Evolutionary conservation across 129 eudicot species (phyloP).

Genomic region (Lonicera japonica): DNA sequence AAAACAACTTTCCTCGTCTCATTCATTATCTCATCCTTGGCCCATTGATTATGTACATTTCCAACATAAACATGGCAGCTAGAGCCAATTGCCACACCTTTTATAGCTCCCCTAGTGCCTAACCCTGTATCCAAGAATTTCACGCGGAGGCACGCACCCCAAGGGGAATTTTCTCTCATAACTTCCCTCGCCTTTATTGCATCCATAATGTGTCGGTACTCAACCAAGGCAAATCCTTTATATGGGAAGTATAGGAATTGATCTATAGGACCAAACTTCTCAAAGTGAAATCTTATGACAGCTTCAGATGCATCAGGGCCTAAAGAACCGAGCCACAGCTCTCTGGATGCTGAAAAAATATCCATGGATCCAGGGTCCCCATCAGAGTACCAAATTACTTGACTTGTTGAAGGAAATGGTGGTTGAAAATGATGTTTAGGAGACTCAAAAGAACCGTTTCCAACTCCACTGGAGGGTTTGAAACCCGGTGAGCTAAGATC

Average conservation of each 20-base stretch:
- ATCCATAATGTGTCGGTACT: slow-evolving; percentile 66
- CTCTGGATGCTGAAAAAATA: slow-evolving; percentile 70
- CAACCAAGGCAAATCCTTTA: slow-evolving; percentile 69
- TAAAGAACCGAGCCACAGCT: slow-evolving; percentile 72
- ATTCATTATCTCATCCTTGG: slow-evolving; percentile 72
- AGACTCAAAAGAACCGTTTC: slow-evolving; percentile 41
- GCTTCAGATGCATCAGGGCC: slow-evolving; percentile 85
- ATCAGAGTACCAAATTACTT: slow-evolving; percentile 56
- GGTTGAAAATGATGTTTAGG: slow-evolving; percentile 34
- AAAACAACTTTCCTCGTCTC: slow-evolving; percentile 47
- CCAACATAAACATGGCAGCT: slow-evolving; percentile 78
- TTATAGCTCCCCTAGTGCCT: slow-evolving; percentile 62
- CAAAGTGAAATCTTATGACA: slow-evolving; percentile 58
- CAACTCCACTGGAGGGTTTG: slow-evolving; percentile 35
- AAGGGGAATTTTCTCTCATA: slow-evolving; percentile 68
- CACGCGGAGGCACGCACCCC: slow-evolving; percentile 67
- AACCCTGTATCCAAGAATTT: slow-evolving; percentile 75
- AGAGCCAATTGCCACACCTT: slow-evolving; percentile 68
- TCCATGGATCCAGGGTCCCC: slow-evolving; percentile 83
- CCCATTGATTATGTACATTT: slow-evolving; percentile 51
- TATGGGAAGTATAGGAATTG: slow-evolving; percentile 39
- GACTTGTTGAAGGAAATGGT: too few species aligned
- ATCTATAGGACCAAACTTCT: slow-evolving; percentile 74
- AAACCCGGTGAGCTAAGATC: slow-evolving; percentile 27
- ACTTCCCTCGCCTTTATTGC: slow-evolving; percentile 73